These are phyloP conservation scores for Eutrema heterophyllum DNA, from an alignment of 345 rosid species.

Conservation along the genomic window DNA sequence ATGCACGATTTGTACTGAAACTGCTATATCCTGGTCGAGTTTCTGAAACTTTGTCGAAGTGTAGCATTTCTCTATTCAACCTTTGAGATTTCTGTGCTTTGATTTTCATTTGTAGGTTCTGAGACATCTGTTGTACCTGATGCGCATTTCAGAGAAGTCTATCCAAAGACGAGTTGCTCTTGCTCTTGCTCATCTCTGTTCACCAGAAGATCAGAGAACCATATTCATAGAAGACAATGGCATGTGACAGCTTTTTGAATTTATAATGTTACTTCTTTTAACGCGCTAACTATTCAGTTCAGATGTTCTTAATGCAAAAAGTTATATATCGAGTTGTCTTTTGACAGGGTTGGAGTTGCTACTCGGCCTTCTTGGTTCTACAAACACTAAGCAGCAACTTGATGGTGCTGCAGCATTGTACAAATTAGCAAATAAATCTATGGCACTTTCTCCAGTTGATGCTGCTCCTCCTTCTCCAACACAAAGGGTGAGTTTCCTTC, in stretches of 20 bases:
- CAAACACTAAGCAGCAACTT: slow-evolving; percentile 72
- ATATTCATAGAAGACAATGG: slow-evolving; percentile 86
- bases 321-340: slow-evolving; percentile 7
- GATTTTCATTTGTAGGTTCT: slow-evolving; percentile 56
- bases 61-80: neutral
- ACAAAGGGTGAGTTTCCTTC: slow-evolving; percentile 57
- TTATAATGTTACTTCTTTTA: neutral
- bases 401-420: slow-evolving; percentile 92
- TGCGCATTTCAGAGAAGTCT: slow-evolving; percentile 80
- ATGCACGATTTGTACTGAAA: slow-evolving; percentile 2
- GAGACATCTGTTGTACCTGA: slow-evolving; percentile 75
- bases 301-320: slow-evolving; percentile 13
- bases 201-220: slow-evolving; percentile 76
- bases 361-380: slow-evolving; percentile 80
- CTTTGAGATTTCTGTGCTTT: slow-evolving; percentile 10
- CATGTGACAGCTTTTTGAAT: slow-evolving; percentile 27
- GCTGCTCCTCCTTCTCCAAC: slow-evolving; percentile 99
- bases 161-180: slow-evolving; percentile 85
- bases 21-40: slow-evolving; percentile 3
- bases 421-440: slow-evolving; percentile 83
- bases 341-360: slow-evolving; percentile 81
- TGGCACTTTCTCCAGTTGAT: slow-evolving; percentile 81
- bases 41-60: neutral
- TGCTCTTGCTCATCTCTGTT: slow-evolving; percentile 96
- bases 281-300: neutral